Conservation (phyloP, 257 asterid genomes). For the Mitragyna speciosa region DNA sequence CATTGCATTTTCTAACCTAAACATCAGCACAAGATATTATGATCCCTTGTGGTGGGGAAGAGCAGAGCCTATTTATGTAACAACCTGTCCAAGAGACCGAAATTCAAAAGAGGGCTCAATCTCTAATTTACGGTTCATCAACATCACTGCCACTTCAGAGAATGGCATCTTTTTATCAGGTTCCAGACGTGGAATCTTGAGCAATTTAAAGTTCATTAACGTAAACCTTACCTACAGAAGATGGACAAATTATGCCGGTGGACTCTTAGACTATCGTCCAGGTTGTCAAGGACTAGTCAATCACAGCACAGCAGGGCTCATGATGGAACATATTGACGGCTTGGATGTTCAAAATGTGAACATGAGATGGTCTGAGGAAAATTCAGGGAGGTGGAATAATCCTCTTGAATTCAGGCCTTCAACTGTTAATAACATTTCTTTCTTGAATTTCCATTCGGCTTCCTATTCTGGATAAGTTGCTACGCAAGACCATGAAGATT, state of each 20-base stretch:
- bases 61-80: slow-evolving; percentile 87
- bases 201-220: slow-evolving; percentile 57
- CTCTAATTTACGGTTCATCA: slow-evolving; percentile 66
- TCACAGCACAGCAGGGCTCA: slow-evolving; percentile 75
- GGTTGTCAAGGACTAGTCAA: slow-evolving; percentile 83
- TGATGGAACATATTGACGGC: slow-evolving; percentile 90
- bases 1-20: slow-evolving; percentile 79
- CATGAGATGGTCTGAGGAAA: slow-evolving; percentile 69
- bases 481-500: neutral
- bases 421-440: slow-evolving; percentile 66
- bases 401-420: slow-evolving; percentile 86
- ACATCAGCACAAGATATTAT: slow-evolving; percentile 77
- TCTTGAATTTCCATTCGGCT: slow-evolving; percentile 64
- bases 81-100: slow-evolving; percentile 69
- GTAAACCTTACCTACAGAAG: slow-evolving; percentile 68
- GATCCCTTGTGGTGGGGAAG: slow-evolving; percentile 98
- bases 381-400: slow-evolving; percentile 57
- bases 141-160: slow-evolving; percentile 78
- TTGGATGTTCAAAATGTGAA: slow-evolving; percentile 55
- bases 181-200: slow-evolving; percentile 58
- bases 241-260: slow-evolving; percentile 72
- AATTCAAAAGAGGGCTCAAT: slow-evolving; percentile 63
- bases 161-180: slow-evolving; percentile 88
- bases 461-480: slow-evolving; percentile 26
- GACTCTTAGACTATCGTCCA: slow-evolving; percentile 80